Base-by-base conservation (phyloP, 306 rosid species). In the Ormosia semicastrata region DNA sequence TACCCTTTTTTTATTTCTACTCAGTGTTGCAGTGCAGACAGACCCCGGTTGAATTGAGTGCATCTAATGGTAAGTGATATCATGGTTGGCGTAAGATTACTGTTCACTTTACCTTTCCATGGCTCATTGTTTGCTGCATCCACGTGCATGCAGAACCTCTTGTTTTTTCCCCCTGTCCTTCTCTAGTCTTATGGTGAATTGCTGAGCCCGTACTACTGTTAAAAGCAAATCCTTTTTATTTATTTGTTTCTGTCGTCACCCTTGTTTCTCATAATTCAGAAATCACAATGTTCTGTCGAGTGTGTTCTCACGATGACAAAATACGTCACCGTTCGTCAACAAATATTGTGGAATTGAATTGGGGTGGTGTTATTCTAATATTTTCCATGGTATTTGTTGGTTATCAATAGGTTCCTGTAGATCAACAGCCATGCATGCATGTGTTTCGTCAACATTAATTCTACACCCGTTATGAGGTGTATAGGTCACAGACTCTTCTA, bases 41-140 rank as follows among this genome's bases (percentile, higher is more conserved):
- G 24, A 24, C 24, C 24, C 24, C 0, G 24, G 33, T 15, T 17
- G 49, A 6, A 40, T 14, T 66, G 66, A 30, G 32, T 33, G 44
- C 30, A 71, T 50, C 24, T 24, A 32, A 32, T 7, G 30, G 52
- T 67, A 24, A 47, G 81, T 76, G 72, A 76, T 46, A 64, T 76
- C 71, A 76, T 46, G 39, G 80, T 44, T 75, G 59, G 59, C 46
- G 70, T 43, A 75, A 43, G 58, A 46, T 14, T 24, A 57, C 39
- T 36, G 24, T 50, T 58, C 43, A 58, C n/a, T 73, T 73, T 24
- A 7, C 24, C 29, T 17, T 56, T 24, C 40, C 2, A 32, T 58
- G 68, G 43, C 54, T 43, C 68, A 56, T 37, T 56, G 29, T 4
- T 73, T 37, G 39, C 29, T 54, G 40, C 79, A 12, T 29, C 11